Evolutionary conservation across 768 basidiomycete species (phyloP).

Genomic region (Leccinum aurantiacum): DNA sequence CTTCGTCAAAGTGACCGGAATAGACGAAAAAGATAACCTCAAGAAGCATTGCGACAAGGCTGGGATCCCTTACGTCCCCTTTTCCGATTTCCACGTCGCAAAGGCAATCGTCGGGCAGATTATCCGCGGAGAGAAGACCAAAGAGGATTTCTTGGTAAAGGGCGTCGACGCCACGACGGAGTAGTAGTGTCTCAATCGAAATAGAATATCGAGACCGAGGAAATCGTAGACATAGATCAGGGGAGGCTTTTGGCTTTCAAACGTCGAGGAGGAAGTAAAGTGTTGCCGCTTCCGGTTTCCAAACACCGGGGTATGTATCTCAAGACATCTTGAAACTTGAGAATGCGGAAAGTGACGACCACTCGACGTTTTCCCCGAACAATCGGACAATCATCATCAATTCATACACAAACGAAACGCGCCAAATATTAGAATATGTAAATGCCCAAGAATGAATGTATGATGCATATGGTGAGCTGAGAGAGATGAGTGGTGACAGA

Average conservation of each 20-base stretch:
- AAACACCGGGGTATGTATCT: neutral
- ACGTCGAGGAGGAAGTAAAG: neutral
- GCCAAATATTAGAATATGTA: neutral
- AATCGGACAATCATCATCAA: neutral
- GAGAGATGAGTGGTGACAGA: neutral
- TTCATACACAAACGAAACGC: neutral
- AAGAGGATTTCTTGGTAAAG: conserved; percentile 23
- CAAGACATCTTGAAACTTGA: neutral
- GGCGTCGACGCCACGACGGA: neutral
- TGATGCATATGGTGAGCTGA: neutral
- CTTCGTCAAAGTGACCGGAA: conserved; percentile 84
- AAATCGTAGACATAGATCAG: neutral
- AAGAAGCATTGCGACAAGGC: conserved; percentile 78
- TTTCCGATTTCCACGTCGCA: conserved; percentile 68
- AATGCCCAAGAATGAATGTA: neutral
- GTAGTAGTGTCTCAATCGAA: neutral
- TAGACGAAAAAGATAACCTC: conserved; percentile 79
- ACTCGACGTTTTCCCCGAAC: neutral
- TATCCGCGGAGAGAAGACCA: conserved; percentile 58
- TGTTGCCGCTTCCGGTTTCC: neutral
- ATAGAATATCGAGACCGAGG: neutral
- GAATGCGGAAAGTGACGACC: neutral
- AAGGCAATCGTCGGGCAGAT: conserved; percentile 61
- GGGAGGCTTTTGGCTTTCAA: neutral
- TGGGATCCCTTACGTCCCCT: conserved; percentile 76